A percentile compares a stretch with the other conserved stretches of the same genome.
These are phyloP conservation scores for Aspergillus phoenicis DNA, from an alignment of 2,329 filamentous ascomycete species.

Conservation along the genomic window DNA sequence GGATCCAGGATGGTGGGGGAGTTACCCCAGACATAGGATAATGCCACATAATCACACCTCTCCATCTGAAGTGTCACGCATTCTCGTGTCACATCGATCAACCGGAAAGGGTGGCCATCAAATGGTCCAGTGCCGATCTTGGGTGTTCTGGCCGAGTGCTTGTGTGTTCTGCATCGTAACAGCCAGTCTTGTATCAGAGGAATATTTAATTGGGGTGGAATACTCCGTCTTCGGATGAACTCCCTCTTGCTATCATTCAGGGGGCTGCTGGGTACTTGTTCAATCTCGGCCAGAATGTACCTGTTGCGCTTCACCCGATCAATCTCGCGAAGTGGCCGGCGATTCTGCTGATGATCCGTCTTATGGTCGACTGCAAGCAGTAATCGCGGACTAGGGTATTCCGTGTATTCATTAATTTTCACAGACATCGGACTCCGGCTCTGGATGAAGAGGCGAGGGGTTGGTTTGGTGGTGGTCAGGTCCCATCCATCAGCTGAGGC, in stretches of 20 bases:
- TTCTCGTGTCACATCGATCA: background rate
- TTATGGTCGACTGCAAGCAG: background rate
- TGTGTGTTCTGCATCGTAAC: background rate
- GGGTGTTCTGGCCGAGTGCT: background rate
- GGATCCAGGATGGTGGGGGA: background rate
- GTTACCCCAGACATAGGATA: background rate
- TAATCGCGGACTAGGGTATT: background rate
- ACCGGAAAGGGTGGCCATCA: background rate
- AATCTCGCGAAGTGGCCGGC: background rate
- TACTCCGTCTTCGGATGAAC: background rate
- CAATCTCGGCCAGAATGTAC: background rate
- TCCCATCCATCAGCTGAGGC: background rate
- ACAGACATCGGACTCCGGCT: background rate
- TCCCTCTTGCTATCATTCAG: background rate
- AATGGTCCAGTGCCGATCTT: background rate
- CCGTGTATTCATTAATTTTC: background rate
- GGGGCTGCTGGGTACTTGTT: background rate
- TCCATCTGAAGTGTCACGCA: background rate
- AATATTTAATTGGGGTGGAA: background rate
- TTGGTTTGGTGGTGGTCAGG: background rate
- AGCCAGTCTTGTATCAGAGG: background rate
- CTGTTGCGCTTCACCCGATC: background rate
- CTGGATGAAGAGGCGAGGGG: background rate
- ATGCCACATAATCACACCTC: background rate
- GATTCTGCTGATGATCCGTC: background rate